phyloP scores from a whole-genome alignment of 305 asterid genomes.

The Lippia alba region DNA sequence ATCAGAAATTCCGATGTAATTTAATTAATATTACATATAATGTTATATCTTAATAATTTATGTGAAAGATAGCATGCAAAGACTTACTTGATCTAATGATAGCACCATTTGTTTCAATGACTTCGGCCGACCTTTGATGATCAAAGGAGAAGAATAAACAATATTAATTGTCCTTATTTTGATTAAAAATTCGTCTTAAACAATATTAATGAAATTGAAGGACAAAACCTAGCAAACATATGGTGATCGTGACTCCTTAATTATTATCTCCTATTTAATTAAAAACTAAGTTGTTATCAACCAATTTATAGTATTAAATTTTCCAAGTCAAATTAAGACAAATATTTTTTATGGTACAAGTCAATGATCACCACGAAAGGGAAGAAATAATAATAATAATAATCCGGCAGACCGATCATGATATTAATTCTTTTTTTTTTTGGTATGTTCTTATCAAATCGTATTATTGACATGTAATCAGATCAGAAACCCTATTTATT shows the following conservation, averaged over 20 bases:
- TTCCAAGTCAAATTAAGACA: conserved; percentile 20
- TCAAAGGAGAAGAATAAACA: not conserved
- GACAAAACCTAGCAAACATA: not conserved
- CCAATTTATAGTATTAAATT: not conserved
- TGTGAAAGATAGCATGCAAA: not conserved
- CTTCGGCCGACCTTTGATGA: not conserved
- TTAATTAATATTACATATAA: too few relatives aligned
- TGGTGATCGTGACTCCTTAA: conserved; percentile 4
- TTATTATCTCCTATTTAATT: too few relatives aligned
- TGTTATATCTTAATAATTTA: not conserved
- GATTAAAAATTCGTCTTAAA: not conserved
- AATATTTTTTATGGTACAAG: conserved; percentile 2
- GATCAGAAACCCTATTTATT: too few relatives aligned
- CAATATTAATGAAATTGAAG: not conserved
- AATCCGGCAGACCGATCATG: too few relatives aligned
- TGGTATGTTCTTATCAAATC: too few relatives aligned
- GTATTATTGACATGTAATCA: too few relatives aligned
- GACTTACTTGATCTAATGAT: not conserved
- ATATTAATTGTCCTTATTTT: not conserved
- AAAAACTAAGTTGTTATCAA: not conserved
- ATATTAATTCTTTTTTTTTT: too few relatives aligned
- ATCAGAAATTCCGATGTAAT: too few relatives aligned
- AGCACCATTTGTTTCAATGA: not conserved
- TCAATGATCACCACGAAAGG: conserved; percentile 1
- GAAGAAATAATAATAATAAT: not conserved